These are phyloP conservation scores for Arabidopsis thaliana DNA, from an alignment of 345 rosid species.

Conservation along the genomic window TAIR10.1 NC_003074.8:2526001-2526500, in stretches of 20 bases:
- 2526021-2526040: too few relatives aligned
- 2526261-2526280: background rate
- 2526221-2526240: constrained; percentile 25
- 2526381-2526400: background rate
- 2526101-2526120: too few relatives aligned
- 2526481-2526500: background rate
- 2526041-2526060: too few relatives aligned
- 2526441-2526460: background rate
- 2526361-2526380: background rate
- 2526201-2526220: background rate
- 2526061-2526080: background rate
- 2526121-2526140: too few relatives aligned
- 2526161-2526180: constrained; percentile 8
- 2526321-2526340: background rate
- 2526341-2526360: background rate
- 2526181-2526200: background rate
- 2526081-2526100: too few relatives aligned
- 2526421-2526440: background rate
- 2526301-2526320: background rate
- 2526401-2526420: background rate
- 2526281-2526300: background rate
- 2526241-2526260: background rate
- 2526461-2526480: background rate
- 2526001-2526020: too few relatives aligned
- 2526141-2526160: background rate